Percentiles rank a stretch among this genome's conserved stretches.
phyloP scores from a whole-genome alignment of 768 basidiomycete genomes.

The Tylopilus sp. region DNA sequence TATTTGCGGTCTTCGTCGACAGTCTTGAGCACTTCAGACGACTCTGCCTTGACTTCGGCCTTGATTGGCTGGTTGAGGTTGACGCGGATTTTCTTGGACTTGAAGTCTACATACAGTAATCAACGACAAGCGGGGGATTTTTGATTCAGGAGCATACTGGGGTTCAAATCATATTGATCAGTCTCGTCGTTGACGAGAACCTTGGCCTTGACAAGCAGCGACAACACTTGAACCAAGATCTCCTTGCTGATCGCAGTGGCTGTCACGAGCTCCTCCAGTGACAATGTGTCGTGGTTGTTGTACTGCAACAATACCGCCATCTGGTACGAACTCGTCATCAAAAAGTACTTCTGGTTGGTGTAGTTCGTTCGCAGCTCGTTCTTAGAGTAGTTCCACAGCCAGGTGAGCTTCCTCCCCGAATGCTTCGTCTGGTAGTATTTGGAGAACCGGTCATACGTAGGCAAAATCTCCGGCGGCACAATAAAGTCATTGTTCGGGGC shows the following conservation, averaged over 20 bases:
- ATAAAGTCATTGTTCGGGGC: slow-evolving; percentile 82
- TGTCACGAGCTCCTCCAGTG: slow-evolving; percentile 70
- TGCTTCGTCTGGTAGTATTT: slow-evolving; percentile 93
- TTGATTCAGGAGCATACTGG: slow-evolving; percentile 40
- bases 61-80: slow-evolving; percentile 91
- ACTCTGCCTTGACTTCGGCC: slow-evolving; percentile 90
- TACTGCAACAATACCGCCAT: slow-evolving; percentile 93
- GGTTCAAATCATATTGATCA: slow-evolving; percentile 91
- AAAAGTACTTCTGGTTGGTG: slow-evolving; percentile 90
- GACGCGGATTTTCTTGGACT: slow-evolving; percentile 90
- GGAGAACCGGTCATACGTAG: slow-evolving; percentile 88
- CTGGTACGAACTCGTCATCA: slow-evolving; percentile 94
- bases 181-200: slow-evolving; percentile 84
- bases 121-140: neutral
- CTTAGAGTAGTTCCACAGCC: slow-evolving; percentile 98
- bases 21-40: slow-evolving; percentile 84
- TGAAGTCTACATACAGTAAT: slow-evolving; percentile 57
- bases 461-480: slow-evolving; percentile 82
- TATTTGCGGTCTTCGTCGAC: slow-evolving; percentile 98
- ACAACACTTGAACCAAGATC: slow-evolving; percentile 61
- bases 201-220: slow-evolving; percentile 80
- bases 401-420: slow-evolving; percentile 91
- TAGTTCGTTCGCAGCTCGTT: slow-evolving; percentile 95
- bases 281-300: slow-evolving; percentile 86
- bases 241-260: slow-evolving; percentile 84